Evolutionary conservation across 2,329 filamentous ascomycete species (phyloP), one percentile per base, ranked within the genome.

Genomic region (Penicillium sp.): DNA sequence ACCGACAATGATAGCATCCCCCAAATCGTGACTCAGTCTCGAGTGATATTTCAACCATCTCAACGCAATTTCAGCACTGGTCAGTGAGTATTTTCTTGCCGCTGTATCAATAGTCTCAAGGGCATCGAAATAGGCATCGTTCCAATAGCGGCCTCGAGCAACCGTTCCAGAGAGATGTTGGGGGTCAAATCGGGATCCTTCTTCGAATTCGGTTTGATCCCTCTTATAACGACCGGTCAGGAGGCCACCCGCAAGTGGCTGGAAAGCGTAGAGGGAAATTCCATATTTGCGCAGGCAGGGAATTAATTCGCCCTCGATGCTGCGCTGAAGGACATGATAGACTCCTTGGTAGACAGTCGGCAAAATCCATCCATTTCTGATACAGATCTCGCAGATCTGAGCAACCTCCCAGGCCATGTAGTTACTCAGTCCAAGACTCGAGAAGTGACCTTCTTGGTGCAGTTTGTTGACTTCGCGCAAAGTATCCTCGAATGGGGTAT

Each of bases 271-370:
- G 47, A 80, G 74, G 0, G 75, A 70, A 3, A 82, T 75, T 15
- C 73, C 75, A 55, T 81, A 79, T 34, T 79, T 63, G 3, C 79
- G 71, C 14, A 82, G 71, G 54, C 76, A 78, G 2, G 75, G 75
- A 43, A 82, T 66, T 2, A 82, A 67, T 62, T 81, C 79, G 1
- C 67, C 61, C 62, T 81, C 78, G 1, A 78, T 71, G 1, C 65
- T 65, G 0, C 80, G 70, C 38, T 74, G 67, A 1, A 80, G 58
- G 1, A 73, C 71, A 56, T 79, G 75, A 61, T 80, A 81, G 2
- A 78, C 65, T 5, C 81, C 81, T 60, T 83, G 81, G 61, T 82
- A 83, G 6, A 81, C 79, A 2, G 65, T 69, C 0, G 82, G 81
- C 57, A 71, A 71, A 42, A 77, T 69, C 74, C 76, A 83, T 12